Conservation (phyloP, 148 eudicot species). For the Fallopia convolvulus region DNA sequence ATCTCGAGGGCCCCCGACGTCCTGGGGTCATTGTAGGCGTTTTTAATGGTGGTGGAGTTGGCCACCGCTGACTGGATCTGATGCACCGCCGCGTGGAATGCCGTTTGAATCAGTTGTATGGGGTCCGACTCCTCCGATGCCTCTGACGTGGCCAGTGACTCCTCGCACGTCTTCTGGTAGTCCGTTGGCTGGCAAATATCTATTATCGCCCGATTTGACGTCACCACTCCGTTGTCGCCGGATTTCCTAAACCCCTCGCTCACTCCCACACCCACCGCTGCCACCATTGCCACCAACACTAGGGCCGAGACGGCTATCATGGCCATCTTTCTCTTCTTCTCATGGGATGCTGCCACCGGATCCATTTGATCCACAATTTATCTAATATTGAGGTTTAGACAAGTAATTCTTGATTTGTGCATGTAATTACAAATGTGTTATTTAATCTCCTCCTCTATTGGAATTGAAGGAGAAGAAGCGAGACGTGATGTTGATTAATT, state of each 20-base stretch:
- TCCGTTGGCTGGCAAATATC: conserved; percentile 24
- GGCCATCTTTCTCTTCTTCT: conserved; percentile 8
- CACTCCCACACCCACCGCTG: conserved; percentile 5
- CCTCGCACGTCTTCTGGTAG: conserved; percentile 14
- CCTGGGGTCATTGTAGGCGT: conserved; percentile 17
- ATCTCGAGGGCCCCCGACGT: conserved; percentile 18
- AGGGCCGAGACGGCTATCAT: conserved; percentile 10
- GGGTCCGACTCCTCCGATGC: conserved; percentile 18
- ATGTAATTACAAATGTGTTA: too few species aligned
- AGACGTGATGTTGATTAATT: neutral
- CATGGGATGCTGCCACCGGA: neutral
- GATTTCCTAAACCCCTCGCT: neutral
- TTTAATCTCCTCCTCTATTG: neutral
- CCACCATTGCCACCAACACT: conserved; percentile 17
- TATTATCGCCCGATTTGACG: conserved; percentile 14
- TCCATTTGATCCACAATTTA: neutral
- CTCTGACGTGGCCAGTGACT: conserved; percentile 10
- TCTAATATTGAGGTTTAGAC: too few species aligned
- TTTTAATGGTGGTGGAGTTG: conserved; percentile 20
- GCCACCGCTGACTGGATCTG: conserved; percentile 15
- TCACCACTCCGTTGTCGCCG: neutral
- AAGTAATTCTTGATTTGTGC: too few species aligned
- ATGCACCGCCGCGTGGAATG: conserved; percentile 17
- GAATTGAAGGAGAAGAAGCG: neutral
- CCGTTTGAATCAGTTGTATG: conserved; percentile 16